Evolutionary conservation across 192 early-diverging fungal species (phyloP).

Genomic region (Coemansia sp.): DNA sequence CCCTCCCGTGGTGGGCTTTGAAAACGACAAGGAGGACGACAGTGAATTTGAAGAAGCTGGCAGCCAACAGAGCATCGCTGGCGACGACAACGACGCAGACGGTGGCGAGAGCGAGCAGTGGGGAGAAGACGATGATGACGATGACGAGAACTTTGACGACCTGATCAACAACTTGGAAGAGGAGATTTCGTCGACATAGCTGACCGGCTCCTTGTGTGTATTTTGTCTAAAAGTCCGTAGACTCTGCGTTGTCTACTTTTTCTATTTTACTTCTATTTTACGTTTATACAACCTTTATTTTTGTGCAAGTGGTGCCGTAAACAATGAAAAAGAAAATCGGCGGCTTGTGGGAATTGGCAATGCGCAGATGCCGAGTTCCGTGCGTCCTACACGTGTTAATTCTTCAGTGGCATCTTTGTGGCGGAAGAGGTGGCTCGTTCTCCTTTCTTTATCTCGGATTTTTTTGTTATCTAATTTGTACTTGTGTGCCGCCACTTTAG

Average conservation of each 20-base stretch:
- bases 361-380: neutral
- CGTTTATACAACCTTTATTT: neutral
- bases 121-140: conserved; percentile 50
- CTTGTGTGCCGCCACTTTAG: neutral
- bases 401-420: neutral
- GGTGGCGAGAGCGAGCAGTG: conserved; percentile 34
- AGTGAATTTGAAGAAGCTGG: conserved; percentile 20
- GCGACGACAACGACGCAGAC: conserved; percentile 1
- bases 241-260: neutral
- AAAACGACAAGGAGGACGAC: conserved; percentile 8
- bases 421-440: neutral
- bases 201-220: neutral
- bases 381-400: neutral
- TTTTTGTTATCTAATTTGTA: neutral
- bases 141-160: conserved; percentile 55
- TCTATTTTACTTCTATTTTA: neutral
- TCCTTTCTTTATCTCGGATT: neutral
- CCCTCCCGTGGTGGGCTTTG: conserved; percentile 3
- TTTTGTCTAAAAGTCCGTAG: neutral
- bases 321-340: neutral
- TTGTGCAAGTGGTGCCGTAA: neutral
- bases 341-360: neutral
- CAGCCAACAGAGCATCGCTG: neutral
- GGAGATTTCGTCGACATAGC: conserved; percentile 39
- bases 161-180: conserved; percentile 59